A percentile compares a stretch with the other conserved stretches of the same genome.
These are phyloP conservation scores for Tremellales sp. DNA, from an alignment of 1,284 basidiomycete species.

Conservation along the genomic window DNA sequence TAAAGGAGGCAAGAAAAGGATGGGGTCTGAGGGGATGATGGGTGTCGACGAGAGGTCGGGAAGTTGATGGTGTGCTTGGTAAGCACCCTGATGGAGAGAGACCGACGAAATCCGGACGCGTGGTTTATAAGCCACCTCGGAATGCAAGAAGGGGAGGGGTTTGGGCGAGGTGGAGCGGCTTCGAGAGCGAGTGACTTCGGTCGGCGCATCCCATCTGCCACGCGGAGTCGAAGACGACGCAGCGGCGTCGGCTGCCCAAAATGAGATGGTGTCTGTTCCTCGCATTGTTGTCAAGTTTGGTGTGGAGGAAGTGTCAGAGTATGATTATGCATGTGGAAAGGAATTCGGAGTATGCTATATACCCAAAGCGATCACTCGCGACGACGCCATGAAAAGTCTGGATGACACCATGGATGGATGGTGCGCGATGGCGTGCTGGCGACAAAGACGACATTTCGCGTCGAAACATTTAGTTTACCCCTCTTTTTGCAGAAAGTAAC, in stretches of 20 bases:
- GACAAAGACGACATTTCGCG: not conserved
- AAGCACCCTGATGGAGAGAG: constrained; percentile 10
- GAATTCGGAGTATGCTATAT: not conserved
- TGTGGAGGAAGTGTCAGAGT: not conserved
- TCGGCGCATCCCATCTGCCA: not conserved
- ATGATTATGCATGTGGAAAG: not conserved
- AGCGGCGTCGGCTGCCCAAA: not conserved
- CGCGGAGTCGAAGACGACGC: not conserved
- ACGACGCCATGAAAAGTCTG: no score
- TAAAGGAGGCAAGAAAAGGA: constrained; percentile 74
- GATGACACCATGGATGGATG: not conserved
- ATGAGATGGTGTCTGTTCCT: no score
- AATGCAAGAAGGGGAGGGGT: constrained; percentile 9
- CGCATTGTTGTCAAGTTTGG: not conserved
- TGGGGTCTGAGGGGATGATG: constrained; percentile 50
- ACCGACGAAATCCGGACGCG: constrained; percentile 10
- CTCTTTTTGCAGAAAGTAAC: no score
- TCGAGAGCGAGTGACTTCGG: not conserved
- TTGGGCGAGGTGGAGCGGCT: constrained; percentile 9
- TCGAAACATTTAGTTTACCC: no score
- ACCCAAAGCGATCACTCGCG: no score
- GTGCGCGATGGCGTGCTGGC: not conserved
- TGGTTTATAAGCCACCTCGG: not conserved
- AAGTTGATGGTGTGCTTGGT: constrained; percentile 52
- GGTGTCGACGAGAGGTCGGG: constrained; percentile 46